Percentiles rank a stretch among this genome's conserved stretches.
phyloP scores from a whole-genome alignment of 768 basidiomycete genomes.

The Mycena chlorophos region DNA sequence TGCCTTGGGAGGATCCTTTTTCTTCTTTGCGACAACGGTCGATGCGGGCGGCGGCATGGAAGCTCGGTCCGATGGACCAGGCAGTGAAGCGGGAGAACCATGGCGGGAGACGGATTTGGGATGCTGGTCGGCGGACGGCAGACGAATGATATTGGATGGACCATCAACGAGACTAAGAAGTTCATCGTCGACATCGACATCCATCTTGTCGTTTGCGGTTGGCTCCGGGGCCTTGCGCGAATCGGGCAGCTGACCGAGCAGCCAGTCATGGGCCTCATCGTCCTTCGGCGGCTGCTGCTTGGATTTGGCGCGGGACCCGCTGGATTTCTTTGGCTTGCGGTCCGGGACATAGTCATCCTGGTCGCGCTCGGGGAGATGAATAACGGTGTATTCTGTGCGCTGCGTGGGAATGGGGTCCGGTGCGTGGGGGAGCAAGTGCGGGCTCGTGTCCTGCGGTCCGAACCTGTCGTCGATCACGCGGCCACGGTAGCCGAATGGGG shows the following conservation, averaged over 20 bases:
- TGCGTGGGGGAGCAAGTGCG: conserved; percentile 10
- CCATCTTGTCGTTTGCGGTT: conserved; percentile 38
- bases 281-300: conserved; percentile 29
- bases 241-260: conserved; percentile 39
- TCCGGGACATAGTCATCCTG: conserved; percentile 14
- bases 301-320: conserved; percentile 1
- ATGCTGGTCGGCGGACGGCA: conserved; percentile 12
- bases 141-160: conserved; percentile 14
- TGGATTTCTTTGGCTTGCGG: conserved; percentile 11
- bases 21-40: conserved; percentile 38
- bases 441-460: conserved; percentile 9
- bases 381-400: conserved; percentile 18
- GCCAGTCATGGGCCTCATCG: conserved; percentile 62
- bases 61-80: conserved; percentile 43
- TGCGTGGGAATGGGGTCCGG: conserved; percentile 6
- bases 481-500: conserved; percentile 14
- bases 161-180: conserved; percentile 68
- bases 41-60: conserved; percentile 61
- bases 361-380: conserved; percentile 17
- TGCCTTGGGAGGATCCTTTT: conserved; percentile 41
- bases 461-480: conserved; percentile 8
- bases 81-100: conserved; percentile 19
- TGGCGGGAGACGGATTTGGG: conserved; percentile 14
- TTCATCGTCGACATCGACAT: conserved; percentile 65
- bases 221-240: conserved; percentile 31